Base-by-base conservation (phyloP, 2,329 filamentous ascomycete species). In the Fusarium denticulatum region DNA sequence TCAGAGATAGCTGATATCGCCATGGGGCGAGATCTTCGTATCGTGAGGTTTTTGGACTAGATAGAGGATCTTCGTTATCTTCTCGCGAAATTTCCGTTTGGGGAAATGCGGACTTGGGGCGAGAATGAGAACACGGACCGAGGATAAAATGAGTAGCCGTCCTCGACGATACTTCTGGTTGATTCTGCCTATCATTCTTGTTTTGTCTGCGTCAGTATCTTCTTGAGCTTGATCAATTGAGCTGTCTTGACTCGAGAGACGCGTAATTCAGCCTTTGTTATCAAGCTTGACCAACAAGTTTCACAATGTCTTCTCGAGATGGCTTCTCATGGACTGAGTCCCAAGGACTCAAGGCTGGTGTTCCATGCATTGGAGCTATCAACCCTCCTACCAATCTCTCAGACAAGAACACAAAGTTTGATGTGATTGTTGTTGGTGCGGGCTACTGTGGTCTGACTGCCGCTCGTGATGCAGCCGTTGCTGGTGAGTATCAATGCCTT, bases 381-480 rank as follows among this genome's bases (percentile, higher is more conserved):
- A 72, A 73, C 18, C 80, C 80, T 15, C 60, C 75, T 0, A 74
- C 71, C 22, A 79, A 78, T 16, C 11, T 79, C 1, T 58, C 61
- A 14, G 39, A 53, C n/a, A 58, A 43, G 13, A 30, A 58, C 22
- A 46, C 67, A 1, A 52, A 60, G 20, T 79, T 72, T 32, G 80
- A 81, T 49, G 79, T 79, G 1, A 74, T 81, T 34, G 74, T 81
- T 6, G 75, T 81, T 30, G 80, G 80, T 3, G 80, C 80, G 5
- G 80, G 80, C 5, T 81, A 81, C 39, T 75, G 71, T 9, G 80
- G 80, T 6, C 67, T 81, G 1, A 80, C 80, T 3, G 79, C 79
- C 15, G 73, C 76, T 6, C 72, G 80, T 30, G 80, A 80, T 59
- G 70, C 75, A 11, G 72, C 75, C 16, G 42, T 78, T 18, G 74